These are phyloP conservation scores for Trichophyton equinum DNA, from an alignment of 2,329 filamentous ascomycete genomes.

Conservation along the genomic window DNA sequence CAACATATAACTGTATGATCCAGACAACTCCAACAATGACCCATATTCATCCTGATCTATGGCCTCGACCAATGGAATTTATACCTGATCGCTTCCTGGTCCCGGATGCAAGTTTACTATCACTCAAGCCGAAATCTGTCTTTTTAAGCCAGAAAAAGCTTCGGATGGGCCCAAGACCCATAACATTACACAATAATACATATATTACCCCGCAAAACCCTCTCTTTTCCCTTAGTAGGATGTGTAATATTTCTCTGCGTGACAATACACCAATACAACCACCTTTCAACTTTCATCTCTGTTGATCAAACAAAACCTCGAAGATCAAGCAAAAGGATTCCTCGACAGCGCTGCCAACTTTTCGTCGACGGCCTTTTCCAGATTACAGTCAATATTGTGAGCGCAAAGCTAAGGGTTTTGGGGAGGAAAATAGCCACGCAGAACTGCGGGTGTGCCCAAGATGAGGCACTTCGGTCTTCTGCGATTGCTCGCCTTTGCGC, in stretches of 20 bases:
- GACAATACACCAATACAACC: not conserved
- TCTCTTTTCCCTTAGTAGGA: not conserved
- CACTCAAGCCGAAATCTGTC: not conserved
- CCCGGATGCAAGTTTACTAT: constrained; percentile 3
- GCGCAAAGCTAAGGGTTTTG: not conserved
- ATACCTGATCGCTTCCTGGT: constrained; percentile 28
- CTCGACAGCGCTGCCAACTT: not conserved
- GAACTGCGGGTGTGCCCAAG: constrained; percentile 21
- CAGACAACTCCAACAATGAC: not conserved
- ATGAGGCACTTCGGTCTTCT: constrained; percentile 57
- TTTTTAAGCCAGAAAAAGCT: not conserved
- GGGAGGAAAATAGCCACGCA: not conserved
- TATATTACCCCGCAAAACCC: not conserved
- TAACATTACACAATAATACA: not conserved
- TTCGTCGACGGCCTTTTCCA: not conserved
- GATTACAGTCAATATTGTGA: not conserved
- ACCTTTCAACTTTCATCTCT: not conserved
- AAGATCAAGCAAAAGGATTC: not conserved
- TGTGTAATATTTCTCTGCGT: not conserved
- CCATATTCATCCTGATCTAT: constrained; percentile 8
- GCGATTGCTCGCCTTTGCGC: constrained; percentile 56
- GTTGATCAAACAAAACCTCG: not conserved
- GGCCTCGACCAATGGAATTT: constrained; percentile 17
- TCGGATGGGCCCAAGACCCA: too few species aligned
- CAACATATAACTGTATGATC: not conserved